Conservation (phyloP, 345 rosid genomes). For the Litchi chinensis region DNA sequence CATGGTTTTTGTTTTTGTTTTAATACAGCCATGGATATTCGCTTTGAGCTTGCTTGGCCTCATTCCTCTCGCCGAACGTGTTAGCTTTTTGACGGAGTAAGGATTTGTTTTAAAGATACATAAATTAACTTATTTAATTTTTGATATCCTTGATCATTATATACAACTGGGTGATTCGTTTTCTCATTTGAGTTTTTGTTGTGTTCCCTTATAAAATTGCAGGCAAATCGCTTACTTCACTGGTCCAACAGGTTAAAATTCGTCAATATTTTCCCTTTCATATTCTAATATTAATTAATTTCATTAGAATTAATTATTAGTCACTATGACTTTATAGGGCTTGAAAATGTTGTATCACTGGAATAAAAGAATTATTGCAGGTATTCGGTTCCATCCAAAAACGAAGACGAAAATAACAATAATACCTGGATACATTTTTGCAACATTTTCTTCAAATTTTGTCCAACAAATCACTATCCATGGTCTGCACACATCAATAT, state of each 20-base stretch:
- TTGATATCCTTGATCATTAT: too few species aligned
- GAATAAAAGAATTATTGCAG: neutral
- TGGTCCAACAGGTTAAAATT: constrained; percentile 77
- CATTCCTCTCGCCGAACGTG: constrained; percentile 85
- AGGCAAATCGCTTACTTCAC: constrained; percentile 88
- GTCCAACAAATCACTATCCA: too few species aligned
- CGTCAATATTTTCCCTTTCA: neutral
- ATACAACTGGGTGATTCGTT: neutral
- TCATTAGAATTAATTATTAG: too few species aligned
- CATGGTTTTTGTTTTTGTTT: neutral
- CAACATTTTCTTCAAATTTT: neutral
- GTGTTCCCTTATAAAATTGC: constrained; percentile 20
- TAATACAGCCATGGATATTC: constrained; percentile 79
- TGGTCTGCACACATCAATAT: too few species aligned
- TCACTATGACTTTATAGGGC: too few species aligned
- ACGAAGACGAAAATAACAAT: too few species aligned
- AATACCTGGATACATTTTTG: neutral
- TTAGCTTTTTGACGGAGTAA: constrained; percentile 97
- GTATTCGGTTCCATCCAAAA: too few species aligned
- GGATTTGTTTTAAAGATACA: neutral
- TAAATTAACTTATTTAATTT: neutral
- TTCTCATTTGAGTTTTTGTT: constrained; percentile 2
- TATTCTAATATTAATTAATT: neutral
- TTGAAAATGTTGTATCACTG: too few species aligned
- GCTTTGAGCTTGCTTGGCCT: constrained; percentile 83